Evolutionary conservation across 2,329 filamentous ascomycete genomes (phyloP), one percentile per base, ranked within the genome.

Genomic region (Tolypocladium nubicola): DNA sequence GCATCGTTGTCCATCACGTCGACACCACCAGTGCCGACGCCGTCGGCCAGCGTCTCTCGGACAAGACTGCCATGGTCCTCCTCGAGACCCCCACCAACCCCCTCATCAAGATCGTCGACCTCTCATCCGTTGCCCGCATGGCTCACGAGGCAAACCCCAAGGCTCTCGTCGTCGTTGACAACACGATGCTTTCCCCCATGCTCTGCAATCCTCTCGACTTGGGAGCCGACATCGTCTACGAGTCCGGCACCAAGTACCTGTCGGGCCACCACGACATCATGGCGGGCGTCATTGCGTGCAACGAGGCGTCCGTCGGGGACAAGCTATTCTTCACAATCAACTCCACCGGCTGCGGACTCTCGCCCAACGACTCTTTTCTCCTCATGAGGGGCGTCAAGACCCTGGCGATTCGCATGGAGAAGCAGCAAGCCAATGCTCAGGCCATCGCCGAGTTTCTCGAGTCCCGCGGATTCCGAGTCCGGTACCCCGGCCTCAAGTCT

Each of bases 211-310:
- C 94, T 7, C 83, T 99, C 21, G 93, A 97, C 60, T 81, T 97
- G 35, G 94, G 95, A 58, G 92, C 93, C 19, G 94, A 99, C 67
- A 88, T 99, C 64, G 90, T 96, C 57, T 99, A 99, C 74, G 94
- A 99, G 76, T 96, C 89, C 33, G 94, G 94, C 57, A 99, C 94
- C 30, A 99, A 99, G 73, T 99, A 99, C 68, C 81, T 99, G 7
- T 97, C 92, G 1, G 94, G 94, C 38, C 94, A 99, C 72, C 94
- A 99, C 78, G 95, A 99, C 70, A 88, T 99, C 69, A 99, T 99
- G 94, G 94, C 94, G 11, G 94, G 95, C 61, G 91, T 99, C 37
- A 88, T 99, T 63, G 94, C 92, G 26, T 85, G 92, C 71, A 97
- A 97, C 70, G 87, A 96, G 68, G 72, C 84, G 5, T 76, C 83